Evolutionary conservation across 805 yeast genomes (phyloP).

Genomic region (Zygoascus ofunaensis): DNA sequence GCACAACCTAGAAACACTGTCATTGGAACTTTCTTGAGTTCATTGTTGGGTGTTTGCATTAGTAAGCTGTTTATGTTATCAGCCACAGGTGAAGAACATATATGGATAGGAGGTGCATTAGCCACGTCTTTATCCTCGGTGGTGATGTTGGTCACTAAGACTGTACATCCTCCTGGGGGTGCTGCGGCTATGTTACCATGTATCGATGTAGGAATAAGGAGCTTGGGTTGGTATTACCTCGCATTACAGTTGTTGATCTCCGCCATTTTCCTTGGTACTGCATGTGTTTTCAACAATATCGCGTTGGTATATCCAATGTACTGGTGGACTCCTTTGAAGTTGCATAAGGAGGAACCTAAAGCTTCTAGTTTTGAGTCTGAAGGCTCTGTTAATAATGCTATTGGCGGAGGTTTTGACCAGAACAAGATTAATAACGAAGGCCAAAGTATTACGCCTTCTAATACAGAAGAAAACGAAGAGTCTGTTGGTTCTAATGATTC

Average conservation of each 20-base stretch:
- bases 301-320: constrained; percentile 44
- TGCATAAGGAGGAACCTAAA: neutral
- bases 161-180: constrained; percentile 67
- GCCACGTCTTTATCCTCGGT: constrained; percentile 48
- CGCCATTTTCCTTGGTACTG: constrained; percentile 40
- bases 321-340: constrained; percentile 45
- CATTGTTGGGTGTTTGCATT: constrained; percentile 46
- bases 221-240: constrained; percentile 58
- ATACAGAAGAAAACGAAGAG: neutral
- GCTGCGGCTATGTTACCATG: constrained; percentile 56
- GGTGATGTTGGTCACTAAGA: constrained; percentile 43
- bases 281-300: constrained; percentile 46
- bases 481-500: neutral
- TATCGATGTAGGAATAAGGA: constrained; percentile 36
- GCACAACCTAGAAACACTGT: constrained; percentile 57
- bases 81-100: constrained; percentile 35
- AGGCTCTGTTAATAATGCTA: neutral
- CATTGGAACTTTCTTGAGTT: constrained; percentile 46
- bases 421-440: neutral
- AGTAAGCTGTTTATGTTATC: constrained; percentile 45
- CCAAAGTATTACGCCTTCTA: neutral
- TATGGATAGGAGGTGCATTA: constrained; percentile 51
- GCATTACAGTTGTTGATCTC: constrained; percentile 46
- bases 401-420: neutral
- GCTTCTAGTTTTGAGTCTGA: neutral